Evolutionary conservation across 2,329 filamentous ascomycete genomes (phyloP), one percentile per base, ranked within the genome.

Genomic region (Niveomyces coronatus): DNA sequence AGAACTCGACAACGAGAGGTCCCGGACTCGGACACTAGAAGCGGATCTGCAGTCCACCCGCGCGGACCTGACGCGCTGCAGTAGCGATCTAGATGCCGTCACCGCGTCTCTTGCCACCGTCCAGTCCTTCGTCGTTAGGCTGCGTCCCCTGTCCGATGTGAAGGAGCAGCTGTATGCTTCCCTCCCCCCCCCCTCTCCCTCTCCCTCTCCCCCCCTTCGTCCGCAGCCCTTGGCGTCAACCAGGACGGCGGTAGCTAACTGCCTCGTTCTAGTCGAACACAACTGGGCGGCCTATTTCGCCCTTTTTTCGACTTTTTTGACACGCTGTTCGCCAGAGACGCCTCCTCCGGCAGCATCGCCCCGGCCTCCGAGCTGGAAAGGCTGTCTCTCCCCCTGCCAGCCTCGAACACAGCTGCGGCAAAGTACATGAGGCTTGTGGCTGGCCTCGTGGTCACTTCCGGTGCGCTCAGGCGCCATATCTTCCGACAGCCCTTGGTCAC

Each of bases 381-480:
- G 4, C n/a, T 16, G 2, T 11, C 6, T 9, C 4, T 26, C 28
- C 28, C 28, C n/a, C 15, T 38, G 13, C 35, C 35, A 10, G 20
- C 28, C 4, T 38, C 35, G 13, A 38, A 26, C 20, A 24, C 35
- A 14, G 3, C 28, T 8, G 35, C 35, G 2, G 28, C 35, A 11
- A 38, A 32, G 20, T 20, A 31, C 13, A 38, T 38, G 35, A 31
- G 35, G 8, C 8, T 38, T 3, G 35, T 14, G 8, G 35, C 29
- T 14, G 35, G 17, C 7, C 35, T 38, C 9, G 3, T 4, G 7
- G 15, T 32, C 7, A 15, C 14, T 9, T 22, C 19, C 7, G 2
- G 4, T 8, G 28, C 20, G 3, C 22, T 38, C 4, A 9, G 3
- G 14, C 5, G 14, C 3, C 20, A 38, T 8, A 13, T 38, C 2